A percentile compares a stretch with the other conserved stretches of the same genome.
Conservation (phyloP, 78 protist genomes). For the Planoprotostelium fungivorum region DNA sequence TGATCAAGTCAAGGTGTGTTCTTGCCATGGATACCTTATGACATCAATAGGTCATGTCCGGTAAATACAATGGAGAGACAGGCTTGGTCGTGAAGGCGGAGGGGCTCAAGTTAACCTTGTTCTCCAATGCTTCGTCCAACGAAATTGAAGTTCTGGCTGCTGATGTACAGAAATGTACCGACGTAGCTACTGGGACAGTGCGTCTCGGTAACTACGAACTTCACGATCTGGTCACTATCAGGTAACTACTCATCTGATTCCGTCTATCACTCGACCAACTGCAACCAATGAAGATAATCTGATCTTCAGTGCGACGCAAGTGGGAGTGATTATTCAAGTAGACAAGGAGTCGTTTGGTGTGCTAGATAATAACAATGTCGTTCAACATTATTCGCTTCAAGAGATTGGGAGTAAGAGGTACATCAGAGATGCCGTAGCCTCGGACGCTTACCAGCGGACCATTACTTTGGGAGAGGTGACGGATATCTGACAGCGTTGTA, state of each 20-base stretch:
- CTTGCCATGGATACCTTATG: too few species aligned
- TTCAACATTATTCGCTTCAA: conserved; percentile 37
- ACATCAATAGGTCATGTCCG: too few species aligned
- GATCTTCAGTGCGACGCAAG: conserved; percentile 25
- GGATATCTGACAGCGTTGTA: conserved; percentile 10
- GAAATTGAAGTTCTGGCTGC: conserved; percentile 44
- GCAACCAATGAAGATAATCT: neutral
- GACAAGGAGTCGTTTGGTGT: conserved; percentile 53
- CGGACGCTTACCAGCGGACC: conserved; percentile 38
- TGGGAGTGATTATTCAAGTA: conserved; percentile 51
- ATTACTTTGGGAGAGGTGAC: conserved; percentile 20
- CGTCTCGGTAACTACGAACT: conserved; percentile 55
- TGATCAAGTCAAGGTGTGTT: conserved; percentile 62
- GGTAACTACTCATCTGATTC: conserved; percentile 2
- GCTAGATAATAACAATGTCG: conserved; percentile 35
- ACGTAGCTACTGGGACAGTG: conserved; percentile 44
- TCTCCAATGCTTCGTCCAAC: conserved; percentile 46
- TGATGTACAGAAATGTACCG: conserved; percentile 53
- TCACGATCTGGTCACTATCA: conserved; percentile 46
- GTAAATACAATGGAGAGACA: conserved; percentile 64
- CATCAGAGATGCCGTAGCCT: conserved; percentile 15
- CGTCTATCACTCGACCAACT: neutral
- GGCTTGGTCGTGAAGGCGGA: conserved; percentile 51
- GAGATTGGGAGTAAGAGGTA: conserved; percentile 53
- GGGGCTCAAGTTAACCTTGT: conserved; percentile 19